Evolutionary conservation across 2,329 filamentous ascomycete species (phyloP).

Genomic region (Colletotrichum ledebouriae): DNA sequence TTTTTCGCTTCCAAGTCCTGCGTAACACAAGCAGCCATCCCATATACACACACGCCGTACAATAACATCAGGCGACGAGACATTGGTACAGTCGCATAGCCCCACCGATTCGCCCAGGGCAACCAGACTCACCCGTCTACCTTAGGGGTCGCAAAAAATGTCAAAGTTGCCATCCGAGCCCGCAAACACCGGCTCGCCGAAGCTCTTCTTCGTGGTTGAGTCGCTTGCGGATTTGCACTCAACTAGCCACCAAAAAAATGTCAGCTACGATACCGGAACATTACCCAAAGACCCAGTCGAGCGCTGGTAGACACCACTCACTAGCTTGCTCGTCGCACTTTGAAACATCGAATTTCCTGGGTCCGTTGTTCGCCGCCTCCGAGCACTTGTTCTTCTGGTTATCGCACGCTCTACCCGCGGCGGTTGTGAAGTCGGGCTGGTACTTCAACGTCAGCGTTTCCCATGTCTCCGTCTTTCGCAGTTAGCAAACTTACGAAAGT

Average conservation of each 20-base stretch:
- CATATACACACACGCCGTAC: constrained; percentile 11
- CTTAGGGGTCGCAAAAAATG: constrained; percentile 60
- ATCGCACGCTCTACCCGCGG: constrained; percentile 60
- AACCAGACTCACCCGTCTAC: neutral
- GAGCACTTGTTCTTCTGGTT: constrained; percentile 64
- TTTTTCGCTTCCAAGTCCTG: neutral
- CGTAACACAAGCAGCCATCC: constrained; percentile 3
- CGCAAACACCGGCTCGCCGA: constrained; percentile 50
- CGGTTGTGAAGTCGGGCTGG: constrained; percentile 58
- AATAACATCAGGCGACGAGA: neutral
- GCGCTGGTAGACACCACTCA: constrained; percentile 48
- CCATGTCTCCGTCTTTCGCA: neutral
- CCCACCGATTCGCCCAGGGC: neutral
- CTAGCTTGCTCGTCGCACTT: constrained; percentile 62
- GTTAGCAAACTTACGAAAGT: constrained; percentile 57
- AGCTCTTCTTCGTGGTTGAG: constrained; percentile 46
- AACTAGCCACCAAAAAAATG: constrained; percentile 46
- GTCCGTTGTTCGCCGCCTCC: constrained; percentile 55
- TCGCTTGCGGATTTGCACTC: constrained; percentile 54
- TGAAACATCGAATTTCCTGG: constrained; percentile 52
- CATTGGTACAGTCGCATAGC: neutral
- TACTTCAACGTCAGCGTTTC: neutral
- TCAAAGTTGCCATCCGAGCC: constrained; percentile 60
- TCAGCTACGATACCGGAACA: neutral
- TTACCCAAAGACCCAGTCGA: neutral